Evolutionary conservation across 192 early-diverging fungal species (phyloP).

Genomic region (Spizellomyces punctatus): DNA sequence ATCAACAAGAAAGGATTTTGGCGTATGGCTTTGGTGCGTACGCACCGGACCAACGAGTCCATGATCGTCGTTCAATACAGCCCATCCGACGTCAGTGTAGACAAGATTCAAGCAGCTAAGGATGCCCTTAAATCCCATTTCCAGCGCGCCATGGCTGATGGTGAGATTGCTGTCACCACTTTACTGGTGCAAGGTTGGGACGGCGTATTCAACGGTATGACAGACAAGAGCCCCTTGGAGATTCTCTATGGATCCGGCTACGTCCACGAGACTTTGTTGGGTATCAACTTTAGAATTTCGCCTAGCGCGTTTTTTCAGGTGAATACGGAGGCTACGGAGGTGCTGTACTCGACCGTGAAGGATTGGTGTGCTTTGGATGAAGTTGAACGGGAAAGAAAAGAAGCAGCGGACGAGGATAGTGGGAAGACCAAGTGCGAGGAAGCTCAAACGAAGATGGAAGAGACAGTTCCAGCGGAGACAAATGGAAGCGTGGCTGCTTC

Average conservation of each 20-base stretch:
- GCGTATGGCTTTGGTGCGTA: constrained; percentile 64
- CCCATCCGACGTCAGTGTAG: constrained; percentile 43
- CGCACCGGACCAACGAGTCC: constrained; percentile 61
- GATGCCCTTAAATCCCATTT: constrained; percentile 23
- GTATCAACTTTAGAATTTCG: constrained; percentile 69
- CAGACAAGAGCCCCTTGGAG: constrained; percentile 45
- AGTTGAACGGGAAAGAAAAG: not conserved
- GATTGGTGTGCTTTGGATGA: constrained; percentile 52
- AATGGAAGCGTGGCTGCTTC: constrained; percentile 8
- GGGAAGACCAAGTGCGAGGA: not conserved
- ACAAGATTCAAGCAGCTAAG: constrained; percentile 37
- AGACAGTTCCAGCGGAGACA: not conserved
- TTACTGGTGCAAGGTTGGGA: constrained; percentile 51
- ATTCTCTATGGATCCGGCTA: constrained; percentile 55
- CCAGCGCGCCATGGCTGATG: constrained; percentile 9
- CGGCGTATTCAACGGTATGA: constrained; percentile 61
- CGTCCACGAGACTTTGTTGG: constrained; percentile 69
- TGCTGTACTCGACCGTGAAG: constrained; percentile 59
- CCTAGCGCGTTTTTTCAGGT: constrained; percentile 80
- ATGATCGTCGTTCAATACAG: constrained; percentile 69
- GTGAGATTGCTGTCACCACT: constrained; percentile 44
- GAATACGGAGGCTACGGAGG: constrained; percentile 71
- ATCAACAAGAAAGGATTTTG: constrained; percentile 60
- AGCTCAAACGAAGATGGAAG: not conserved
- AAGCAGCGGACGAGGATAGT: not conserved